Conservation (phyloP, 2,329 filamentous ascomycete genomes). For the Pseudogymnoascus sp. region DNA sequence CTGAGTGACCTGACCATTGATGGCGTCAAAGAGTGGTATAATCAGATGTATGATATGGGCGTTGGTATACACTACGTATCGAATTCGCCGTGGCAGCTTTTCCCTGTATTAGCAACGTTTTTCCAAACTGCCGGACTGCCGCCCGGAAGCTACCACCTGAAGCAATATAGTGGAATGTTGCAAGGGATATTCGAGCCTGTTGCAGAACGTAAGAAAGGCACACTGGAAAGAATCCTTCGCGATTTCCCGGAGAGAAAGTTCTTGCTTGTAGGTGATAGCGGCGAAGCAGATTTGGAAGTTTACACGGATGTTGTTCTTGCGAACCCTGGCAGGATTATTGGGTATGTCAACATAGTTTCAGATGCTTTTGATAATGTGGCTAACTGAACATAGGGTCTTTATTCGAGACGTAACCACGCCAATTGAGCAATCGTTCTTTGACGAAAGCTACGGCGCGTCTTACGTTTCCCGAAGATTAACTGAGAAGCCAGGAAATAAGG, state of each 20-base stretch:
- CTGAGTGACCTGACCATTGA: constrained; percentile 73
- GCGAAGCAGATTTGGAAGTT: constrained; percentile 92
- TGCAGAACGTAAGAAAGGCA: constrained; percentile 85
- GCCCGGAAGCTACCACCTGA: constrained; percentile 84
- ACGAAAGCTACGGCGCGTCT: constrained; percentile 30
- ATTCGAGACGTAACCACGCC: constrained; percentile 92
- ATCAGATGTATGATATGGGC: constrained; percentile 64
- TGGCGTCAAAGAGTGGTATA: constrained; percentile 88
- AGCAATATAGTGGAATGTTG: constrained; percentile 93
- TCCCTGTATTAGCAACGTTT: constrained; percentile 77
- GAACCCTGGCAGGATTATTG: constrained; percentile 70
- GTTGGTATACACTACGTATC: constrained; percentile 95
- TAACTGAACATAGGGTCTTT: constrained; percentile 49
- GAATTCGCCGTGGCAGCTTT: constrained; percentile 98
- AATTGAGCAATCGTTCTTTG: constrained; percentile 68
- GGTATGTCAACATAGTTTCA: constrained; percentile 33
- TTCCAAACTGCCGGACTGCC: constrained; percentile 76
- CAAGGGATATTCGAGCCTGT: constrained; percentile 98
- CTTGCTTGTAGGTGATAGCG: constrained; percentile 87
- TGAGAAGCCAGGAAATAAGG: constrained; percentile 16
- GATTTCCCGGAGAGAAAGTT: constrained; percentile 90
- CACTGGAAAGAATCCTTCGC: constrained; percentile 72
- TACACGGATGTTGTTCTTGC: constrained; percentile 88
- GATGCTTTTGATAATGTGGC: not conserved
- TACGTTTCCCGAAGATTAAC: constrained; percentile 31